A percentile compares a stretch with the other conserved stretches of the same genome.
Evolutionary conservation across 495 filamentous ascomycete species (phyloP).

Genomic region (Letharia columbiana): DNA sequence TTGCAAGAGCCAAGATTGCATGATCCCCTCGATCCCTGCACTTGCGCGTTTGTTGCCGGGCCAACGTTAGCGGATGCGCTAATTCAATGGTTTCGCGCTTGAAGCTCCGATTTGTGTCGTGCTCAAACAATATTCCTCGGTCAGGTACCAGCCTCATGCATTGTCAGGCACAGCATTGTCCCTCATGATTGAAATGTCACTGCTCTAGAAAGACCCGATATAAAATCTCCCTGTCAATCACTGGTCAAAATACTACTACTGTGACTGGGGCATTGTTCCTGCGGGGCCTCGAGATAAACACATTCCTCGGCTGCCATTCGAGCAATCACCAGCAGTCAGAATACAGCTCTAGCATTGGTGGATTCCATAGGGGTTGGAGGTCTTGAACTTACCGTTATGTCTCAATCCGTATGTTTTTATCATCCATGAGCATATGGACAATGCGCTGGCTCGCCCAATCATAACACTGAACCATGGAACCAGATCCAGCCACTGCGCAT

Average conservation of each 20-base stretch:
- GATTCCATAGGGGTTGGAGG: background rate
- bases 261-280: background rate
- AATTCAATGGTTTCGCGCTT: background rate
- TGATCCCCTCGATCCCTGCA: conserved; percentile 4
- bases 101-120: conserved; percentile 4
- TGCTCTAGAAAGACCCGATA: too few relatives aligned
- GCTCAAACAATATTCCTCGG: conserved; percentile 2
- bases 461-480: conserved; percentile 14
- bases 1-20: background rate
- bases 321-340: background rate
- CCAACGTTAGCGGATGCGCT: conserved; percentile 8
- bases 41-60: conserved; percentile 7
- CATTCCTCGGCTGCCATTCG: conserved; percentile 12
- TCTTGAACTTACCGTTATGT: conserved; percentile 12
- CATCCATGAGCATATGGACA: background rate
- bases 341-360: background rate
- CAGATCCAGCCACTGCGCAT: conserved; percentile 31
- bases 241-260: background rate
- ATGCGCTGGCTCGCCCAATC: conserved; percentile 5
- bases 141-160: background rate
- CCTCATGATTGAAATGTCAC: background rate
- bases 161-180: background rate
- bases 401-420: conserved; percentile 21
- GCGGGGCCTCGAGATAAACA: conserved; percentile 9
- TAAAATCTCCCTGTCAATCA: background rate